Evolutionary conservation across 495 filamentous ascomycete species (phyloP).

Genomic region (Delitschia confertaspora): DNA sequence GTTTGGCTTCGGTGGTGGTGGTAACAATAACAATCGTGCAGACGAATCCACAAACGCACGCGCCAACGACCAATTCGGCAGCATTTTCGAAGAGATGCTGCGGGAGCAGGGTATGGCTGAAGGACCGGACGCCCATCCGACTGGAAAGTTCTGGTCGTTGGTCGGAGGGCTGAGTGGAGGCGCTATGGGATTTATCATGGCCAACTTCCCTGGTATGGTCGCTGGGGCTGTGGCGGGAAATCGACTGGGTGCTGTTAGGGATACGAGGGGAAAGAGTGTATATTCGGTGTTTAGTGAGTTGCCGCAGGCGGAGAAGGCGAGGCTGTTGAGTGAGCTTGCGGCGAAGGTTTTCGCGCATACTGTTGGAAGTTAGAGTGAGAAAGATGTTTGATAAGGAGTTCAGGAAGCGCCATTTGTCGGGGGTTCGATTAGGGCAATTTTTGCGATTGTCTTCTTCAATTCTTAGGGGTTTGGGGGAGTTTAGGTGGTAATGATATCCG

Average conservation of each 20-base stretch:
- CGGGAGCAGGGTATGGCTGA: conserved; percentile 81
- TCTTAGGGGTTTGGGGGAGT: too few species aligned
- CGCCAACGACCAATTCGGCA: conserved; percentile 72
- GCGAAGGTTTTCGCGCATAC: conserved; percentile 39
- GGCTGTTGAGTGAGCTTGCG: conserved; percentile 45
- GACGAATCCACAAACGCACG: conserved; percentile 41
- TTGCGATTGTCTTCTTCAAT: too few species aligned
- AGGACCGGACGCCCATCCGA: conserved; percentile 46
- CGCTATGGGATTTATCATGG: conserved; percentile 89
- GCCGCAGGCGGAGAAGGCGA: conserved; percentile 68
- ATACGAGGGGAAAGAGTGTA: conserved; percentile 89
- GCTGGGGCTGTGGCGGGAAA: conserved; percentile 93
- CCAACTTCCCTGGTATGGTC: conserved; percentile 77
- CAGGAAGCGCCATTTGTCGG: too few species aligned
- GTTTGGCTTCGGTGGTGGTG: conserved; percentile 48
- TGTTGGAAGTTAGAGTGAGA: conserved; percentile 18
- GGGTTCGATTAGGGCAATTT: too few species aligned
- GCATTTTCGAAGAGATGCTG: conserved; percentile 96
- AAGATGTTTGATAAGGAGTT: too few species aligned
- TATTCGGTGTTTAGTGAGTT: conserved; percentile 82
- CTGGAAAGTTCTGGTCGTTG: conserved; percentile 73
- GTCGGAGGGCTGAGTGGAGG: conserved; percentile 81
- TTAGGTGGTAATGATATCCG: too few species aligned
- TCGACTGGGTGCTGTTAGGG: conserved; percentile 74
- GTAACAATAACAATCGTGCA: conserved; percentile 36